These are phyloP conservation scores for Phlegmacium glaucopus DNA, from an alignment of 768 basidiomycete species.

Conservation along the genomic window DNA sequence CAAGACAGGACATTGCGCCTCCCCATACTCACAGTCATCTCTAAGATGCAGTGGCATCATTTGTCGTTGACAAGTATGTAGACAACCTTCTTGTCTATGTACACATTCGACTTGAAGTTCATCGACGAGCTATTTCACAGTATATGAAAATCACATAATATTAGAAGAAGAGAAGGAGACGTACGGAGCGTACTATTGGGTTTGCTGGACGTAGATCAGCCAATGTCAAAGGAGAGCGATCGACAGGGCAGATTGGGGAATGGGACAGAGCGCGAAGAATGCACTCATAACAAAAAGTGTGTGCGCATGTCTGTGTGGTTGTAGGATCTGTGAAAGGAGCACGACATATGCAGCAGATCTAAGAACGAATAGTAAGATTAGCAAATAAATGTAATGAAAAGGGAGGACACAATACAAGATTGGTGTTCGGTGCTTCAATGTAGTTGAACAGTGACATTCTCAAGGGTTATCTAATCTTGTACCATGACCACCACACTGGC, in stretches of 20 bases:
- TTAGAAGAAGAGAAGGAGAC: conserved; percentile 19
- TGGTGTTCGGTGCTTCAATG: conserved; percentile 58
- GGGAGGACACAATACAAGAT: conserved; percentile 53
- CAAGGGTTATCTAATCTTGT: background rate
- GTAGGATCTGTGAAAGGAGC: conserved; percentile 75
- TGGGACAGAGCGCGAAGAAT: conserved; percentile 67
- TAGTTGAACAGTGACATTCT: conserved; percentile 52
- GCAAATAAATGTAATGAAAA: background rate
- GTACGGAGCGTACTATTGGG: conserved; percentile 71
- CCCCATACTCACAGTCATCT: conserved; percentile 56
- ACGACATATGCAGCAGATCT: conserved; percentile 80
- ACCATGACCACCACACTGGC: conserved; percentile 11
- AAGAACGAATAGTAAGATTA: background rate
- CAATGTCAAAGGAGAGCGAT: conserved; percentile 62
- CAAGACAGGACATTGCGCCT: conserved; percentile 46
- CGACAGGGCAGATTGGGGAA: conserved; percentile 78
- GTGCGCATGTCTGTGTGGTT: conserved; percentile 71
- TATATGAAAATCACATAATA: conserved; percentile 7
- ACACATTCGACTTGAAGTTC: conserved; percentile 77
- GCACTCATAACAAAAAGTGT: conserved; percentile 87
- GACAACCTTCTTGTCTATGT: conserved; percentile 56
- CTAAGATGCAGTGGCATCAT: conserved; percentile 57
- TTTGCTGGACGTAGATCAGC: conserved; percentile 65
- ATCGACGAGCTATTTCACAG: conserved; percentile 63
- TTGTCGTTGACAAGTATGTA: conserved; percentile 63